These are phyloP conservation scores for Phytophthora sp. DNA, from an alignment of 352 stramenopile species.

Conservation along the genomic window DNA sequence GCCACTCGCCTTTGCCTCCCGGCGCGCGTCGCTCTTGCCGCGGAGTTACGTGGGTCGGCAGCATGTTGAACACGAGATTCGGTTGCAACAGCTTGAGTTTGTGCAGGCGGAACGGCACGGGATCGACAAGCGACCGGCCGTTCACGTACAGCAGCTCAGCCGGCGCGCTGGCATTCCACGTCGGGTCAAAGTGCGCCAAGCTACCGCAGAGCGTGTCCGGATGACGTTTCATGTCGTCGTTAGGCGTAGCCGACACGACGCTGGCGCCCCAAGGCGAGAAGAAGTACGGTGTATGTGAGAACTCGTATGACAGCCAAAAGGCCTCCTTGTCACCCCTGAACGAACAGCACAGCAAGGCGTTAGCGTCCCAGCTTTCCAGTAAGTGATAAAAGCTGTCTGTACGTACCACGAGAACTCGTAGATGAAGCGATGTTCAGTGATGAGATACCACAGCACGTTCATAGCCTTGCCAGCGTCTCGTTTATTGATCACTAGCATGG, in stretches of 20 bases:
- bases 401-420: slow-evolving; percentile 63
- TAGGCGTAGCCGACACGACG: slow-evolving; percentile 51
- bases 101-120: slow-evolving; percentile 42
- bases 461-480: slow-evolving; percentile 44
- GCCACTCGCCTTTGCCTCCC: slow-evolving; percentile 45
- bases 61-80: slow-evolving; percentile 56
- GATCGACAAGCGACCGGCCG: slow-evolving; percentile 47
- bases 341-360: neutral
- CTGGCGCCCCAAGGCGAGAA: slow-evolving; percentile 74
- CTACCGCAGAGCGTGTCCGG: slow-evolving; percentile 69
- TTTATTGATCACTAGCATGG: slow-evolving; percentile 78
- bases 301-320: slow-evolving; percentile 79
- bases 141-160: slow-evolving; percentile 53
- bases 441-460: slow-evolving; percentile 72
- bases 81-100: slow-evolving; percentile 36
- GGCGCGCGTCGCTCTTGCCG: slow-evolving; percentile 35
- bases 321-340: slow-evolving; percentile 68
- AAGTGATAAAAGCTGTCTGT: neutral
- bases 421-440: slow-evolving; percentile 67
- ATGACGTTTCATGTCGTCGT: slow-evolving; percentile 61
- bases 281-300: slow-evolving; percentile 54
- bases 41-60: slow-evolving; percentile 53
- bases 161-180: slow-evolving; percentile 22
- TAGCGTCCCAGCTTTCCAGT: neutral
- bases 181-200: slow-evolving; percentile 64